Conservation (phyloP, 2,329 filamentous ascomycete genomes). For the Neophaeococcomyces mojaviensis region DNA sequence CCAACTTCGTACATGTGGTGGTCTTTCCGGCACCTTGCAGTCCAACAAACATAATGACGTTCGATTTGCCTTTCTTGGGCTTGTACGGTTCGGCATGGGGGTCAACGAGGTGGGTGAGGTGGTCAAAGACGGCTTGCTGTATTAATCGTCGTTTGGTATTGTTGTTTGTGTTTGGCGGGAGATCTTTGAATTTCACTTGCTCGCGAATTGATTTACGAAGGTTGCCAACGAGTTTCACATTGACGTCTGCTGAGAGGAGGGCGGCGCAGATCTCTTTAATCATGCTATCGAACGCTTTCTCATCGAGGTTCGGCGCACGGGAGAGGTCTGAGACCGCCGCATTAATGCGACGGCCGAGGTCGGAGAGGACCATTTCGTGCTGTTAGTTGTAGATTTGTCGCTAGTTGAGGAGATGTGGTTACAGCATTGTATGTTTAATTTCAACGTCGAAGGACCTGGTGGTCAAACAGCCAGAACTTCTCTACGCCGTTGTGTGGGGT, state of each 20-base stretch:
- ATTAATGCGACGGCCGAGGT: constrained; percentile 97
- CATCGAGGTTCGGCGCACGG: constrained; percentile 83
- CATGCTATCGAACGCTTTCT: constrained; percentile 98
- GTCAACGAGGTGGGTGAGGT: constrained; percentile 90
- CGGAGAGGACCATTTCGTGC: constrained; percentile 85
- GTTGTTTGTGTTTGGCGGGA: constrained; percentile 75
- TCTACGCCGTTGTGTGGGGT: no score
- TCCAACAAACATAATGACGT: constrained; percentile 99
- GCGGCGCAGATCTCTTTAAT: constrained; percentile 96
- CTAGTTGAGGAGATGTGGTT: neutral
- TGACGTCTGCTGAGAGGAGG: constrained; percentile 93
- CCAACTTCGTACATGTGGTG: constrained; percentile 94
- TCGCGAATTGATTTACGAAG: constrained; percentile 88
- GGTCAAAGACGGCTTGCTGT: constrained; percentile 95
- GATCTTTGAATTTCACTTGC: constrained; percentile 88
- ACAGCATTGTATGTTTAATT: neutral
- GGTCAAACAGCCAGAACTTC: no score
- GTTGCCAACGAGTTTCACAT: constrained; percentile 83
- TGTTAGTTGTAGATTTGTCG: neutral
- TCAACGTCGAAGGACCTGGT: no score
- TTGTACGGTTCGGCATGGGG: constrained; percentile 93
- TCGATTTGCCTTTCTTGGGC: constrained; percentile 89
- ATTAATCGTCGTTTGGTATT: constrained; percentile 84
- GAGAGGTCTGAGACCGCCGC: constrained; percentile 90
- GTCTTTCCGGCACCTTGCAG: constrained; percentile 97